phyloP scores from a whole-genome alignment of 2,329 filamentous ascomycete genomes.

The Fusarium compactum region DNA sequence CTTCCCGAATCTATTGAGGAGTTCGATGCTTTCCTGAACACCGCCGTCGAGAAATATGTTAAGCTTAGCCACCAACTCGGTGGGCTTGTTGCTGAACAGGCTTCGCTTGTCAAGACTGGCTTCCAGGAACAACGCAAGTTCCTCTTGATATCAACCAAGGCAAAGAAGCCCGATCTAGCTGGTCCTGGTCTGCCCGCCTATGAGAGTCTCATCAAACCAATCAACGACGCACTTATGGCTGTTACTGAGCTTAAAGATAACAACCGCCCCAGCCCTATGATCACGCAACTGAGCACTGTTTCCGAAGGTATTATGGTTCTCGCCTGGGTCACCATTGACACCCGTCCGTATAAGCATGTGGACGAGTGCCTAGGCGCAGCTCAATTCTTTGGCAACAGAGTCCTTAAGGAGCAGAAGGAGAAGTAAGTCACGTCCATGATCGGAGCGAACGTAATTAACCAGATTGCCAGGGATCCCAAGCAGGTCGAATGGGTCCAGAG shows the following conservation, averaged over 20 bases:
- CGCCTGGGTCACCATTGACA: conserved; percentile 89
- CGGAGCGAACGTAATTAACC: conserved; percentile 4
- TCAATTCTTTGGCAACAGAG: conserved; percentile 94
- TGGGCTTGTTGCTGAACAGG: conserved; percentile 82
- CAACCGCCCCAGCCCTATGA: conserved; percentile 80
- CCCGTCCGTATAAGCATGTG: conserved; percentile 86
- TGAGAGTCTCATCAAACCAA: conserved; percentile 84
- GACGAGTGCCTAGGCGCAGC: conserved; percentile 85
- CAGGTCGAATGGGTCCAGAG: conserved; percentile 91
- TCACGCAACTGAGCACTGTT: conserved; percentile 87
- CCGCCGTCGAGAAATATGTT: conserved; percentile 81
- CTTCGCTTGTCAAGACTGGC: conserved; percentile 67
- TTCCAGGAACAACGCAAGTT: conserved; percentile 91
- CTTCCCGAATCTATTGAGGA: conserved; percentile 85
- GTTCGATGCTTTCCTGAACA: conserved; percentile 83
- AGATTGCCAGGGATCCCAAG: conserved; percentile 71
- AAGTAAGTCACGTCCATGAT: conserved; percentile 54
- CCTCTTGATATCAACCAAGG: conserved; percentile 87
- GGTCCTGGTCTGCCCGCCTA: conserved; percentile 71
- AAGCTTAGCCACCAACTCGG: conserved; percentile 83
- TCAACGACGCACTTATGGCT: conserved; percentile 83
- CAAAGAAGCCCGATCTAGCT: conserved; percentile 86
- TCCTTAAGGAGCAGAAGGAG: conserved; percentile 90
- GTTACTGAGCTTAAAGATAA: conserved; percentile 85
- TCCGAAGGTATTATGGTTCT: conserved; percentile 90